phyloP scores from a whole-genome alignment of 306 rosid species.

The Quercus alba region DNA sequence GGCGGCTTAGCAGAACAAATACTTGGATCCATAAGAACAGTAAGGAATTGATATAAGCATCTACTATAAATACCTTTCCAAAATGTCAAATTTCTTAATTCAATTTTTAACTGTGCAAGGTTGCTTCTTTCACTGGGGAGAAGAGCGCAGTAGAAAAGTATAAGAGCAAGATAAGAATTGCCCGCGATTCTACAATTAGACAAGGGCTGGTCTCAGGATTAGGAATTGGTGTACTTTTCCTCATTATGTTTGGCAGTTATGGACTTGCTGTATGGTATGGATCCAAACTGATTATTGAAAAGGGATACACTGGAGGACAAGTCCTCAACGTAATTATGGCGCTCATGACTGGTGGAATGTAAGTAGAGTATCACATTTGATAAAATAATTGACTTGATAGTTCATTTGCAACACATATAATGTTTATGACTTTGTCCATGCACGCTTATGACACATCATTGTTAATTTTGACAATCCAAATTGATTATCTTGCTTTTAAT shows the following conservation, averaged over 20 bases:
- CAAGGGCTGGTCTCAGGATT: slow-evolving; percentile 72
- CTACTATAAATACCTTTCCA: background rate
- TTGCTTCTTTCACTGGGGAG: slow-evolving; percentile 91
- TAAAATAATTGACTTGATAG: background rate
- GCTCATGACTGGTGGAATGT: slow-evolving; percentile 85
- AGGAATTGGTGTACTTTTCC: slow-evolving; percentile 50
- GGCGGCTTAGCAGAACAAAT: slow-evolving; percentile 84
- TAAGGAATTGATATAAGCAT: slow-evolving; percentile 24
- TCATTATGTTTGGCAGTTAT: slow-evolving; percentile 57
- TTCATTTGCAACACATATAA: background rate
- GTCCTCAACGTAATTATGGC: slow-evolving; percentile 62
- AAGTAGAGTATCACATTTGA: slow-evolving; percentile 25
- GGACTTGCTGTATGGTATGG: slow-evolving; percentile 92
- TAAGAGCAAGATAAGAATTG: slow-evolving; percentile 53
- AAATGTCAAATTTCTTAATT: slow-evolving; percentile 2
- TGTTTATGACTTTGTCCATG: background rate
- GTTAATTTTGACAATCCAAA: background rate
- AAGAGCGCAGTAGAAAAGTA: slow-evolving; percentile 64
- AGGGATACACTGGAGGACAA: slow-evolving; percentile 70
- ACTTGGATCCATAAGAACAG: slow-evolving; percentile 82
- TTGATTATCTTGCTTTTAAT: background rate
- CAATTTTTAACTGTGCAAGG: slow-evolving; percentile 36
- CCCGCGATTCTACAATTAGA: slow-evolving; percentile 44
- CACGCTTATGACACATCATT: background rate
- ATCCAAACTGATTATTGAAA: slow-evolving; percentile 58